phyloP scores from a whole-genome alignment of 2,329 filamentous ascomycete species.

The Sclerotinia borealis region DNA sequence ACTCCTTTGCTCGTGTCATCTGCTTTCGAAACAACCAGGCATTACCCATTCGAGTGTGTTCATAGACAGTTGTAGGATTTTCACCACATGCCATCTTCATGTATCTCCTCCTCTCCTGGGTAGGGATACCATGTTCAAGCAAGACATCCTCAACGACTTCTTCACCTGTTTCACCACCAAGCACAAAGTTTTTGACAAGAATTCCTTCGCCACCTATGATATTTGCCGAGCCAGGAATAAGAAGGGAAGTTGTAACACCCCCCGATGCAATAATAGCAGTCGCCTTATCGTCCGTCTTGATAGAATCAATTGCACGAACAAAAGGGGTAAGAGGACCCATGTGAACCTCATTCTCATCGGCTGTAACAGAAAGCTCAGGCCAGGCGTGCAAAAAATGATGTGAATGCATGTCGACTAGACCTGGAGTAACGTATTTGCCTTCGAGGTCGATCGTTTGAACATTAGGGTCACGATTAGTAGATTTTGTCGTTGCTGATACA shows the following conservation, averaged over 20 bases:
- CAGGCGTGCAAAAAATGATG: constrained; percentile 36
- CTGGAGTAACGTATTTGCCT: constrained; percentile 39
- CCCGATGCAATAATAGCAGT: constrained; percentile 38
- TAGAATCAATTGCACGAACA: constrained; percentile 35
- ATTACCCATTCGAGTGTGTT: constrained; percentile 37
- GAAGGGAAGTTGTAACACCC: constrained; percentile 41
- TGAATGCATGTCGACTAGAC: constrained; percentile 42
- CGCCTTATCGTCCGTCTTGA: constrained; percentile 39
- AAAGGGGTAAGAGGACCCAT: constrained; percentile 36
- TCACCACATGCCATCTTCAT: constrained; percentile 44
- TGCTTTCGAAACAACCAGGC: constrained; percentile 37
- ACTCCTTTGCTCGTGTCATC: constrained; percentile 34
- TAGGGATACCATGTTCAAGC: constrained; percentile 36
- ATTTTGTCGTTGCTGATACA: constrained; percentile 23
- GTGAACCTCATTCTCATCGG: constrained; percentile 37
- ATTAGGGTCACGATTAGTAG: constrained; percentile 14
- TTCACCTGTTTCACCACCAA: constrained; percentile 34
- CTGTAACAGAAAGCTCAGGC: constrained; percentile 31
- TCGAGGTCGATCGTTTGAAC: constrained; percentile 30
- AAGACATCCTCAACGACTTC: constrained; percentile 39
- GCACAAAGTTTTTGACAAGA: constrained; percentile 37
- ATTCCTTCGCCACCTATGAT: constrained; percentile 42
- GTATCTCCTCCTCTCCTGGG: constrained; percentile 33
- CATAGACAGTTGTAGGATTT: constrained; percentile 37
- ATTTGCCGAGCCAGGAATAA: constrained; percentile 40